A percentile compares a stretch with the other conserved stretches of the same genome.
phyloP scores from a whole-genome alignment of 73 alveolate genomes.

The Breviolum minutum region DNA sequence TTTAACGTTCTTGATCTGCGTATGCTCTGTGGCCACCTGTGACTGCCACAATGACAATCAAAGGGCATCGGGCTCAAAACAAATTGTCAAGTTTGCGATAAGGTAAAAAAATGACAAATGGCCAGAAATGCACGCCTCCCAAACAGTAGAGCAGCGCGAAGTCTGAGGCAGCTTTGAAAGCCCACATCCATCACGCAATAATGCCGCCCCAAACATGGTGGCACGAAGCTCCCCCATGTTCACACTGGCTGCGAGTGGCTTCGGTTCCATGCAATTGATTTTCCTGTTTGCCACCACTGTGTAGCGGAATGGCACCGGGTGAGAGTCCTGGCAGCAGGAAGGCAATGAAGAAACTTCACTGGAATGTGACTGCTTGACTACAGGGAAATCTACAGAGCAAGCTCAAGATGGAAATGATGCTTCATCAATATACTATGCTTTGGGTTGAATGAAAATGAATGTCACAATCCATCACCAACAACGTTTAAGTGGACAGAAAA shows the following conservation, averaged over 20 bases:
- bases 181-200: background rate
- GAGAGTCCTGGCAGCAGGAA: background rate
- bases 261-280: background rate
- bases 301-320: background rate
- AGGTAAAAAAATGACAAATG: too few species aligned
- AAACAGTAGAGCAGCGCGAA: background rate
- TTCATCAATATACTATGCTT: too few species aligned
- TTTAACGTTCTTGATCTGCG: background rate
- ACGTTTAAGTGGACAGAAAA: too few species aligned
- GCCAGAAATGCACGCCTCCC: background rate
- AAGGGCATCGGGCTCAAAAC: background rate
- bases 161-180: background rate
- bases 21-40: background rate
- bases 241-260: background rate
- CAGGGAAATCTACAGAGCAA: too few species aligned
- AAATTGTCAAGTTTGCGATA: background rate
- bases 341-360: too few species aligned
- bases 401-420: too few species aligned
- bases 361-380: too few species aligned
- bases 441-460: too few species aligned
- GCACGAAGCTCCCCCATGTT: background rate
- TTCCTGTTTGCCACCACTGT: background rate
- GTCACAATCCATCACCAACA: too few species aligned
- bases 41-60: background rate
- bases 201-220: background rate